Evolutionary conservation across 2,329 filamentous ascomycete species (phyloP).

Genomic region (Tothia fuscella): DNA sequence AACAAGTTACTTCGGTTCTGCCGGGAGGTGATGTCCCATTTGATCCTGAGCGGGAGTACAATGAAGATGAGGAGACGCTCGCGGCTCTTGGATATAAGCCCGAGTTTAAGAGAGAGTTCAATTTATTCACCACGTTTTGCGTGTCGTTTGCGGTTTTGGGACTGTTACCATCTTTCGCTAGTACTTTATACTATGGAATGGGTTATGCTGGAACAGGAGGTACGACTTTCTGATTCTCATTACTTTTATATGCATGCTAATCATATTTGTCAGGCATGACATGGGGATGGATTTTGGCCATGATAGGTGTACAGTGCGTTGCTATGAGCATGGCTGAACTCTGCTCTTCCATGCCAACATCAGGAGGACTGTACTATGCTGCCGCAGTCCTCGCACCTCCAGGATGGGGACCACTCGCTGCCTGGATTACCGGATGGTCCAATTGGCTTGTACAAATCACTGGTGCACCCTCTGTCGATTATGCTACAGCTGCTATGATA

Average conservation of each 20-base stretch:
- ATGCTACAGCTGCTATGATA: conserved; percentile 57
- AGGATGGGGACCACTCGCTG: conserved; percentile 53
- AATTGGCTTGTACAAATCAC: conserved; percentile 60
- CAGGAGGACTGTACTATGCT: conserved; percentile 63
- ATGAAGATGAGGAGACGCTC: conserved; percentile 47
- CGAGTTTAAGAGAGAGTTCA: conserved; percentile 59
- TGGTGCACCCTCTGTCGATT: conserved; percentile 54
- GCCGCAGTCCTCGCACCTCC: conserved; percentile 57
- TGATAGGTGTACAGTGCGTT: conserved; percentile 60
- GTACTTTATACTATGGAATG: conserved; percentile 59
- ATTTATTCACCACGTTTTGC: conserved; percentile 61
- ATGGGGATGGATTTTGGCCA: conserved; percentile 65
- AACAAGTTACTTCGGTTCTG: conserved; percentile 42
- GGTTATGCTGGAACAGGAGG: conserved; percentile 34
- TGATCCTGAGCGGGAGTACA: conserved; percentile 32
- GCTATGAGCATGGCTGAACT: conserved; percentile 56
- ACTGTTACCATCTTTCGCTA: conserved; percentile 58
- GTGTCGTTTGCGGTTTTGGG: conserved; percentile 64
- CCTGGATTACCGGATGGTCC: conserved; percentile 58
- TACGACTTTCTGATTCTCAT: conserved; percentile 13
- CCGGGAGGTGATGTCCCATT: conserved; percentile 37
- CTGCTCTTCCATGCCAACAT: conserved; percentile 60
- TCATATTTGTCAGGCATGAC: conserved; percentile 51
- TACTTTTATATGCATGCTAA: neutral
- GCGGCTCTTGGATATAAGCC: conserved; percentile 51